Evolutionary conservation across 1,139 yeast species (phyloP).

Genomic region (Candida smagusa): DNA sequence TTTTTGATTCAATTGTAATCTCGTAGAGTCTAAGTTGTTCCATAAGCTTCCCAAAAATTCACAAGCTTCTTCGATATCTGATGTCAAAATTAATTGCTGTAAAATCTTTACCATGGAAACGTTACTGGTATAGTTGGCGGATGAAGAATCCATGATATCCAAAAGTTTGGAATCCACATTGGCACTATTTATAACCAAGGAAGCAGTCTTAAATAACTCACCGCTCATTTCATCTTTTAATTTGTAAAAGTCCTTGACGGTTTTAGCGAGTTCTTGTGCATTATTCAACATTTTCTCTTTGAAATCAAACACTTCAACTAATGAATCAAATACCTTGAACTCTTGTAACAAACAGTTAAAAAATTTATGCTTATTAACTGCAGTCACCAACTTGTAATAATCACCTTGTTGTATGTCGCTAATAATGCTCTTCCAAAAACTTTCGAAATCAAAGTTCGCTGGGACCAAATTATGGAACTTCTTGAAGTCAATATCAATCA

Average conservation of each 20-base stretch:
- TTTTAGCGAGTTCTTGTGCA: constrained; percentile 20
- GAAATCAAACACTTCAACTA: constrained; percentile 13
- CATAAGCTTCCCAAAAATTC: constrained; percentile 47
- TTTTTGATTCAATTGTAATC: constrained; percentile 65
- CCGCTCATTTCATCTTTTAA: constrained; percentile 38
- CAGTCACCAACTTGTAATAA: constrained; percentile 22
- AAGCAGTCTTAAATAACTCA: constrained; percentile 24
- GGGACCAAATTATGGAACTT: constrained; percentile 8
- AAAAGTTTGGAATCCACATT: constrained; percentile 8
- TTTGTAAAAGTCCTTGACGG: constrained; percentile 40
- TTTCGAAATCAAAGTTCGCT: constrained; percentile 6
- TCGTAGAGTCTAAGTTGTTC: constrained; percentile 55
- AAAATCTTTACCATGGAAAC: constrained; percentile 20
- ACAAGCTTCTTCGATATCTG: constrained; percentile 17
- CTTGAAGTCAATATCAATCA: constrained; percentile 12
- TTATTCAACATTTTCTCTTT: constrained; percentile 20
- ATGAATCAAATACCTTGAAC: constrained; percentile 5
- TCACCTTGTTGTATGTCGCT: constrained; percentile 26
- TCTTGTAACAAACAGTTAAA: constrained; percentile 22
- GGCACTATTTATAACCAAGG: constrained; percentile 1
- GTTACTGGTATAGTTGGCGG: constrained; percentile 25
- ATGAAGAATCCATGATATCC: constrained; percentile 17
- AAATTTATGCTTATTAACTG: constrained; percentile 31
- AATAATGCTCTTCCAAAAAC: constrained; percentile 16
- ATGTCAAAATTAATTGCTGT: constrained; percentile 8